Base-by-base conservation (phyloP, 768 basidiomycete species). In the Agrocybe chaxingu region DNA sequence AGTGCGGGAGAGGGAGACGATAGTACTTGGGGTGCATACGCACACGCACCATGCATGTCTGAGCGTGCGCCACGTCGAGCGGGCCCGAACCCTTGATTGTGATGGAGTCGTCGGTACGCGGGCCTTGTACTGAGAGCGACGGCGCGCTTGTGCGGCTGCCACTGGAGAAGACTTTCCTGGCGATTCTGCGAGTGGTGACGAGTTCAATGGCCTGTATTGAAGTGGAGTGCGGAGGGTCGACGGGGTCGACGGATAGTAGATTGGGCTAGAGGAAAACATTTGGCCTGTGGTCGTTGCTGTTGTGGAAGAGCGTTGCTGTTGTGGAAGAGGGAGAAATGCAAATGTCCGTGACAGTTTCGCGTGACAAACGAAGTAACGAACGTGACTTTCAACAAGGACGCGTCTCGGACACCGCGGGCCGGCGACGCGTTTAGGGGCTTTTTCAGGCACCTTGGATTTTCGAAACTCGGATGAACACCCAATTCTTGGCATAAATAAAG, bases 41-140 rank as follows among this genome's bases (percentile, higher is more conserved):
- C 16, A 16, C 16, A 16, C 1, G 16, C 3, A n/a, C n/a, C n/a
- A n/a, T n/a, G n/a, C 2, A 24, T 24, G 24, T 3, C 24, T 24
- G 24, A 24, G 24, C 24, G 3, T 24, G 24, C 24, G 24, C 1
- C 24, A 24, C 24, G 24, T 24, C 24, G 24, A 5, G 24, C 24
- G 24, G 24, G 24, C 24, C 24, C 24, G 24, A 24, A 24, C 24
- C 24, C 24, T 24, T 24, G 49, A 47, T n/a, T 51, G 44, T 7
- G 48, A 18, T 13, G 59, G 59, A 4, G 57, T 64, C 45, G 62
- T 65, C 4, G 72, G 57, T 0, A 60, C 54, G 19, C 57, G 60
- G 3, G 73, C 47, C 61, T 84, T 84, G 62, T 79, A 84, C 38
- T 83, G 81, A n/a, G 73, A 65, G 4, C 75, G 74, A 7, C 83